A percentile compares a stretch with the other conserved stretches of the same genome.
Evolutionary conservation across 257 asterid species (phyloP).

Genomic region (Solanum chiquidenum): DNA sequence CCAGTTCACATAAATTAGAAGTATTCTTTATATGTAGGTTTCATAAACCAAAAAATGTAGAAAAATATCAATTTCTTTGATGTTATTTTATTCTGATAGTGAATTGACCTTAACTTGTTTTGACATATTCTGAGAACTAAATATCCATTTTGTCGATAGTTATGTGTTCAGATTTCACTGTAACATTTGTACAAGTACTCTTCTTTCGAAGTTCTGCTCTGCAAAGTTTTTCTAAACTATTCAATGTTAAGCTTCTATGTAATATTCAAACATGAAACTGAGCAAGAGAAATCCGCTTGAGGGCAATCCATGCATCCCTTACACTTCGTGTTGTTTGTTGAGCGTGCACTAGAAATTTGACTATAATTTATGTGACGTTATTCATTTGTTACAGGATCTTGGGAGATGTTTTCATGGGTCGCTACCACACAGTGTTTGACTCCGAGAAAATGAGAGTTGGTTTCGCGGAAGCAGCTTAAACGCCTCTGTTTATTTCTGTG

Average conservation of each 20-base stretch:
- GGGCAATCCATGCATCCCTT: neutral
- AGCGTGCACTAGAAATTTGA: neutral
- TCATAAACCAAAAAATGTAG: neutral
- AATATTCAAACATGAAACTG: neutral
- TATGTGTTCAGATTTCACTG: neutral
- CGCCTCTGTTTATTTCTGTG: neutral
- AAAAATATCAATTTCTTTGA: neutral
- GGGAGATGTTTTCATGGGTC: constrained; percentile 85
- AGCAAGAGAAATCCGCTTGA: no score
- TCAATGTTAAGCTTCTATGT: neutral
- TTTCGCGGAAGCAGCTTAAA: constrained; percentile 71
- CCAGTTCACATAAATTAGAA: neutral
- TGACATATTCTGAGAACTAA: neutral
- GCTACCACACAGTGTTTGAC: constrained; percentile 68
- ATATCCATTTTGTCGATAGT: neutral
- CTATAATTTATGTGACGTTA: neutral
- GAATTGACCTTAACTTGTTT: neutral
- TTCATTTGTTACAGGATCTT: constrained; percentile 46
- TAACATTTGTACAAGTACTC: neutral
- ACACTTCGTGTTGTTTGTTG: neutral
- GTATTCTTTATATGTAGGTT: neutral
- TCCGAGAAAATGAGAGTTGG: constrained; percentile 60
- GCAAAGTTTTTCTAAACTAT: neutral
- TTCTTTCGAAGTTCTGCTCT: neutral
- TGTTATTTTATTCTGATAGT: neutral